Conservation (phyloP, 345 rosid genomes). For the Nephelium lappaceum region DNA sequence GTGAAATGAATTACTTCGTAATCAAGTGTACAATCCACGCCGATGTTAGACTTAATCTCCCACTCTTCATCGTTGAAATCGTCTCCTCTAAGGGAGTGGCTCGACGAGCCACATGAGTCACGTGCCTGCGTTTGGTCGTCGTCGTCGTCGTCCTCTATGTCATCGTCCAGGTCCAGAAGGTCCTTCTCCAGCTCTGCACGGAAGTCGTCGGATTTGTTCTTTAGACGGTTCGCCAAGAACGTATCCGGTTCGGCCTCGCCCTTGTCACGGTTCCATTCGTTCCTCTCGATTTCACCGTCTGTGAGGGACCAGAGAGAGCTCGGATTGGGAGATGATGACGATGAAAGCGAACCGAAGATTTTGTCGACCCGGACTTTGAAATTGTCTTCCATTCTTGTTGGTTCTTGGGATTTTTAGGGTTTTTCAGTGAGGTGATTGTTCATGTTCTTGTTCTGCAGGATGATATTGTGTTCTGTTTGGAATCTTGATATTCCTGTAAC, state of each 20-base stretch:
- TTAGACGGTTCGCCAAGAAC: slow-evolving; percentile 9
- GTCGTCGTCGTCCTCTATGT: slow-evolving; percentile 24
- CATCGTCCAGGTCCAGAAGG: slow-evolving; percentile 34
- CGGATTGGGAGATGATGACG: slow-evolving; percentile 34
- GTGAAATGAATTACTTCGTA: slow-evolving; percentile 47
- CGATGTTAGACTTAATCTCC: slow-evolving; percentile 71
- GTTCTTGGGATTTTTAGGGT: neutral
- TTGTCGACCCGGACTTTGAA: slow-evolving; percentile 73
- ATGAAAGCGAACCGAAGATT: slow-evolving; percentile 69
- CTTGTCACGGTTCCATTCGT: slow-evolving; percentile 46
- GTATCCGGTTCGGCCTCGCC: slow-evolving; percentile 21
- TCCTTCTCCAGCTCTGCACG: slow-evolving; percentile 33
- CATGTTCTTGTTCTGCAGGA: neutral
- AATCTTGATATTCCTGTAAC: slow-evolving; percentile 13
- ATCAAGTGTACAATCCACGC: slow-evolving; percentile 73
- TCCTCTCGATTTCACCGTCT: slow-evolving; percentile 62
- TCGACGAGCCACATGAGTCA: slow-evolving; percentile 11
- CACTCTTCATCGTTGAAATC: slow-evolving; percentile 70
- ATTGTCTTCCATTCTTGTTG: slow-evolving; percentile 56
- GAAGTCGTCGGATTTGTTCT: slow-evolving; percentile 10
- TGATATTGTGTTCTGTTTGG: neutral
- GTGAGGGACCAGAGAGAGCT: slow-evolving; percentile 71
- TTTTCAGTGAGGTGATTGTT: neutral
- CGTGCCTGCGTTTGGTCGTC: neutral
- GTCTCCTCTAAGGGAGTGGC: slow-evolving; percentile 35